Evolutionary conservation across 352 stramenopile genomes (phyloP), one percentile per base, ranked within the genome.

Genomic region (Globisporangium paddicum): DNA sequence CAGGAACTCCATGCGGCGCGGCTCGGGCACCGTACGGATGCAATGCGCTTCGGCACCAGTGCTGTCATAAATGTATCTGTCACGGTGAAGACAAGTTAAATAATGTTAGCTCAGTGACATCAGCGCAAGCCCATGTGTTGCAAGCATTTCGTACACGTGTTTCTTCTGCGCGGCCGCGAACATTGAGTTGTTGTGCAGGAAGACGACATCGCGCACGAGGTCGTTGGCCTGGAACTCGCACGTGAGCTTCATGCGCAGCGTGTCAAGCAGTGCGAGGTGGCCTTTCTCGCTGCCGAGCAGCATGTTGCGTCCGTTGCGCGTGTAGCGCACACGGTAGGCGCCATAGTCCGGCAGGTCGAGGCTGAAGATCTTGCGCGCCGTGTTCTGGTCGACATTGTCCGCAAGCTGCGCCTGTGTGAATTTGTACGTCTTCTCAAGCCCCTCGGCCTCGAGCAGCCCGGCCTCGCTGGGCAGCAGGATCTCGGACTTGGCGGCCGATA

Each of bases 131-230:
- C 18, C 44, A 34, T 28, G 19, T 30, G 25, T 23, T n/a, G 9
- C 14, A 7, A 3, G 14, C 18, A 60, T n/a, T n/a, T n/a, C 66
- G 73, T 96, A 99, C 52, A 98, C 90, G 73, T 98, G 96, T 74
- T 99, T 99, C 67, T 96, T 93, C 74, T 99, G 96, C 16, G 97
- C 97, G 0, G 94, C 87, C 0, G 97, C 97, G 60, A 99, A 97
- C 58, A 99, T 82, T 34, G 83, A 97, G 67, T 98, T 90, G 79
- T 99, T 98, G 77, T 99, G 97, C 57, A 99, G 73, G 72, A 98
- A 99, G 32, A 72, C 87, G 3, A 98, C 86, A 80, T 99, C 97
- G 54, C 95, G 80, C 40, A 99, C 93, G 30, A 93, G 77, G 64
- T 98, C 90, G 58, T 95, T 93, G 14, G 98, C 77, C 66, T 98